phyloP scores from a whole-genome alignment of 441 rosid species.

The Codiaeum variegatum region DNA sequence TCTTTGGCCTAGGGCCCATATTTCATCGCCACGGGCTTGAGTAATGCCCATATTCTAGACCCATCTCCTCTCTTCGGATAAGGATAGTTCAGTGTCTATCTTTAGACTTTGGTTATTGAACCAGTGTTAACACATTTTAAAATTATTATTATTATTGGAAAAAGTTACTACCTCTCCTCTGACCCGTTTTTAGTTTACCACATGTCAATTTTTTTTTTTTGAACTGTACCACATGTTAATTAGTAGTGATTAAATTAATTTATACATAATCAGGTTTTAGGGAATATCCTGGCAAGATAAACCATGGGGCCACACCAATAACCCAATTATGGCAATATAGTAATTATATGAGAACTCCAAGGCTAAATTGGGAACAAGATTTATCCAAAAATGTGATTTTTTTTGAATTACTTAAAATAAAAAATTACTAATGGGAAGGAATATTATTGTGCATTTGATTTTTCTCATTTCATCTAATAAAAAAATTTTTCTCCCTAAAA shows the following conservation, averaged over 20 bases:
- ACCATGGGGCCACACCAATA: slow-evolving; percentile 12
- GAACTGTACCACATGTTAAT: neutral
- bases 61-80: no score
- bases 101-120: no score
- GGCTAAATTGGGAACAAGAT: neutral
- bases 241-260: no score
- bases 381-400: neutral
- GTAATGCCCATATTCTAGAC: no score
- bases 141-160: neutral
- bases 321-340: slow-evolving; percentile 4
- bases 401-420: no score
- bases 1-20: no score
- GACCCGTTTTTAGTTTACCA: neutral
- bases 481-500: neutral
- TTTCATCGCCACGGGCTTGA: no score
- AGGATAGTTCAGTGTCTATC: no score
- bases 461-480: neutral
- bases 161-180: neutral
- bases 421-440: no score
- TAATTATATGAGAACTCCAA: neutral
- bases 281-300: slow-evolving; percentile 5
- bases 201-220: no score
- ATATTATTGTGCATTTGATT: neutral
- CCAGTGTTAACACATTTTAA: no score
- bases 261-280: neutral